Percentiles rank a stretch among this genome's conserved stretches.
Evolutionary conservation across 2,329 filamentous ascomycete genomes (phyloP).

Genomic region (Alternaria arborescens): DNA sequence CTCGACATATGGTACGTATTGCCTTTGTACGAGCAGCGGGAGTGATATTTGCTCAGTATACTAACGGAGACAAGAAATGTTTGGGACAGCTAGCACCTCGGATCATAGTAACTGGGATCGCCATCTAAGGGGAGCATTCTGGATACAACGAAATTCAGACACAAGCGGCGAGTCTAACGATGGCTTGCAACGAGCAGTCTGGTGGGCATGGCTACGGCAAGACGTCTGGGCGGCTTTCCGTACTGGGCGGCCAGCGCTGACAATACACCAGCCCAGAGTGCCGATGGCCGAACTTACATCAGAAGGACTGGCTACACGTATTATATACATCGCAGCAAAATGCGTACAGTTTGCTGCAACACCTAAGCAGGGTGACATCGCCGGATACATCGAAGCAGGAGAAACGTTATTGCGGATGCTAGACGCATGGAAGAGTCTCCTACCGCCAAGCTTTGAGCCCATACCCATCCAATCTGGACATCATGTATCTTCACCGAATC

Average conservation of each 20-base stretch:
- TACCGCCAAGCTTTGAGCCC: conserved; percentile 55
- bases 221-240: conserved; percentile 71
- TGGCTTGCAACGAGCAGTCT: conserved; percentile 65
- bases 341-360: conserved; percentile 66
- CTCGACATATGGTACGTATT: conserved; percentile 58
- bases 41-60: not conserved
- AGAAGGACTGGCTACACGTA: conserved; percentile 62
- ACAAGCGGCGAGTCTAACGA: conserved; percentile 65
- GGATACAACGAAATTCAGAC: conserved; percentile 68
- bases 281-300: conserved; percentile 58
- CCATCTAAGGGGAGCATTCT: conserved; percentile 70
- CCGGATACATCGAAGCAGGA: conserved; percentile 53
- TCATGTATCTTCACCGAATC: conserved; percentile 16
- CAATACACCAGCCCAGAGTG: conserved; percentile 65
- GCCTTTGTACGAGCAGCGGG: not conserved
- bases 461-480: conserved; percentile 42
- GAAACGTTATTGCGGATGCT: conserved; percentile 59
- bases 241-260: conserved; percentile 64
- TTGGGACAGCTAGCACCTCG: conserved; percentile 60
- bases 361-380: conserved; percentile 54
- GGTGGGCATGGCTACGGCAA: conserved; percentile 73
- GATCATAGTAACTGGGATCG: conserved; percentile 64
- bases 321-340: conserved; percentile 65
- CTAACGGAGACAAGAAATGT: conserved; percentile 60
- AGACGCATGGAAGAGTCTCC: conserved; percentile 58